phyloP scores from a whole-genome alignment of 148 eudicot genomes.

The Nyssa sinensis region DNA sequence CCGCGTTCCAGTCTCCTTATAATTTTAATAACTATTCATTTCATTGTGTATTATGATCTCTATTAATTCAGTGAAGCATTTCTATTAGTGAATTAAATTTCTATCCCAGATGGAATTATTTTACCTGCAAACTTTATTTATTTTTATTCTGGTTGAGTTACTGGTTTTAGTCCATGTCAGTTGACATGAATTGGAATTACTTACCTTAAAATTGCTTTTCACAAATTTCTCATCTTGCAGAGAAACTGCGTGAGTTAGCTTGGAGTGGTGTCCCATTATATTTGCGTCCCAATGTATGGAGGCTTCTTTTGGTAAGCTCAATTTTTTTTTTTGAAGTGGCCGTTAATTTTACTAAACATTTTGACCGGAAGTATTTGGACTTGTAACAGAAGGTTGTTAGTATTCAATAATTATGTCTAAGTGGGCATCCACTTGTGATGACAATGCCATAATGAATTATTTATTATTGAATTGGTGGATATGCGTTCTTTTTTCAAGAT shows the following conservation, averaged over 20 bases:
- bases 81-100: background rate
- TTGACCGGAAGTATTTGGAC: conserved; percentile 2
- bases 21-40: too few species aligned
- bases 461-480: background rate
- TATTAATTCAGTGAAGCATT: background rate
- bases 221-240: conserved; percentile 35
- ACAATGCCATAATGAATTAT: background rate
- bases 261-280: conserved; percentile 96
- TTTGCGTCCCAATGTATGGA: conserved; percentile 88
- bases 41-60: too few species aligned
- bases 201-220: background rate
- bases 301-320: conserved; percentile 82
- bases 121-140: background rate
- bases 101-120: background rate
- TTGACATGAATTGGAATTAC: background rate
- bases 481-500: too few species aligned
- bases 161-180: background rate
- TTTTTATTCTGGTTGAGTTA: background rate
- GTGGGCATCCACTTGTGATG: background rate
- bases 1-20: too few species aligned
- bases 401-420: background rate
- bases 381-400: background rate
- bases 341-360: background rate
- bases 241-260: conserved; percentile 79
- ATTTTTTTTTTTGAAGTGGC: background rate